A percentile compares a stretch with the other conserved stretches of the same genome.
Evolutionary conservation across 495 filamentous ascomycete species (phyloP).

Genomic region (Aspergillus sparsus): DNA sequence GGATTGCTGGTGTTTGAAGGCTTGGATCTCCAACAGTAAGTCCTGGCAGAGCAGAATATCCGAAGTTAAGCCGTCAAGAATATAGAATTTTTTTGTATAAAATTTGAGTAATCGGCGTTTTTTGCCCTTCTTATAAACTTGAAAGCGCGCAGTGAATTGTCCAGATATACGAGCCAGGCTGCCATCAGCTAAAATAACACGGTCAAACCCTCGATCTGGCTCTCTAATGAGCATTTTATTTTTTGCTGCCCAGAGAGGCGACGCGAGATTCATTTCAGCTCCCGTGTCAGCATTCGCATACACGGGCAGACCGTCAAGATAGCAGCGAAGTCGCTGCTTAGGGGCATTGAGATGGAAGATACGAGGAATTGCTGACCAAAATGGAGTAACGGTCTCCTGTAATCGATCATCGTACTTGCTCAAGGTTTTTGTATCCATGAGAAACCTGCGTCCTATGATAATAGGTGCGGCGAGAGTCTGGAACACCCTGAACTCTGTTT

Average conservation of each 20-base stretch:
- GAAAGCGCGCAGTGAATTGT: neutral
- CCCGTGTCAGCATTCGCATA: conserved; percentile 11
- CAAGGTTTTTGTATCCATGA: neutral
- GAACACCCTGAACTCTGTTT: neutral
- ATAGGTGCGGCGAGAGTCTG: conserved; percentile 3
- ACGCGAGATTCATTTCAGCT: conserved; percentile 11
- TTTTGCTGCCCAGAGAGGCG: neutral
- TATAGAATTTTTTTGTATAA: neutral
- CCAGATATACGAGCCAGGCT: neutral
- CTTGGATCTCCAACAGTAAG: neutral
- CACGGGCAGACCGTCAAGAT: conserved; percentile 2
- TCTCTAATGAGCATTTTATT: neutral
- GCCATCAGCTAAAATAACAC: conserved; percentile 6
- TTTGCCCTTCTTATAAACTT: neutral
- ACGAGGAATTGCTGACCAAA: neutral
- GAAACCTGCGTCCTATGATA: conserved; percentile 4
- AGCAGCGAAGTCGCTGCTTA: conserved; percentile 9
- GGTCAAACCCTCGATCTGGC: neutral
- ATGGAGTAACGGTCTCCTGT: neutral
- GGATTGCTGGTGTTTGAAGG: conserved; percentile 2
- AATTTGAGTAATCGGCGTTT: neutral
- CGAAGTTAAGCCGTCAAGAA: conserved; percentile 4
- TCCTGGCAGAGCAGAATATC: conserved; percentile 9
- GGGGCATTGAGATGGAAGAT: conserved; percentile 4
- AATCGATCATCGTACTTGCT: neutral